phyloP scores from a whole-genome alignment of 345 rosid species.

The Laguncularia racemosa region DNA sequence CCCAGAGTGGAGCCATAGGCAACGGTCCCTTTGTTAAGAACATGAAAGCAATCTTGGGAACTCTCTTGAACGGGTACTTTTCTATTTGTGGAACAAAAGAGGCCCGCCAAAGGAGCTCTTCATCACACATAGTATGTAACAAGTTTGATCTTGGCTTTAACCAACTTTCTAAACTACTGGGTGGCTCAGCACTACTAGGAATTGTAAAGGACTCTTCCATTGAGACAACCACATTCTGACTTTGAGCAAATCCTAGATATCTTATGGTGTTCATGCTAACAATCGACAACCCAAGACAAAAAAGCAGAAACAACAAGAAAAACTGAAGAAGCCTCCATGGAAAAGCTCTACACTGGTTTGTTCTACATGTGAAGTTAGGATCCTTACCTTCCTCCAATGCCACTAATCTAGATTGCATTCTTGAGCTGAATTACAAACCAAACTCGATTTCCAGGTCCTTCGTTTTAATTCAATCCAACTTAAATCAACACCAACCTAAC shows the following conservation, averaged over 20 bases:
- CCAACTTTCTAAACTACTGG: constrained; percentile 26
- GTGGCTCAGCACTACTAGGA: constrained; percentile 21
- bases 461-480: no score
- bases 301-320: constrained; percentile 34
- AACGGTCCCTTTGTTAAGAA: constrained; percentile 83
- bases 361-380: constrained; percentile 18
- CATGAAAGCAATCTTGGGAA: constrained; percentile 91
- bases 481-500: no score
- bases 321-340: constrained; percentile 33
- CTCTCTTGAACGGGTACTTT: constrained; percentile 56
- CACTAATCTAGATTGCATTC: constrained; percentile 19
- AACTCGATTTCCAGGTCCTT: neutral
- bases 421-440: constrained; percentile 4
- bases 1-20: constrained; percentile 92
- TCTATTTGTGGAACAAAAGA: constrained; percentile 49
- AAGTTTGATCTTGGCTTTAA: constrained; percentile 47
- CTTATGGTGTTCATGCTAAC: constrained; percentile 36
- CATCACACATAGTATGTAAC: constrained; percentile 68
- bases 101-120: constrained; percentile 80
- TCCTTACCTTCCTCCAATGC: constrained; percentile 55
- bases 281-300: constrained; percentile 44
- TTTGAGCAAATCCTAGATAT: constrained; percentile 25
- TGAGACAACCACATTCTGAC: constrained; percentile 12
- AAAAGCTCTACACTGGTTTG: constrained; percentile 26
- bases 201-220: constrained; percentile 23